Evolutionary conservation across 305 asterid genomes (phyloP), one percentile per base, ranked within the genome.

Genomic region (Petunia hybrid): DNA sequence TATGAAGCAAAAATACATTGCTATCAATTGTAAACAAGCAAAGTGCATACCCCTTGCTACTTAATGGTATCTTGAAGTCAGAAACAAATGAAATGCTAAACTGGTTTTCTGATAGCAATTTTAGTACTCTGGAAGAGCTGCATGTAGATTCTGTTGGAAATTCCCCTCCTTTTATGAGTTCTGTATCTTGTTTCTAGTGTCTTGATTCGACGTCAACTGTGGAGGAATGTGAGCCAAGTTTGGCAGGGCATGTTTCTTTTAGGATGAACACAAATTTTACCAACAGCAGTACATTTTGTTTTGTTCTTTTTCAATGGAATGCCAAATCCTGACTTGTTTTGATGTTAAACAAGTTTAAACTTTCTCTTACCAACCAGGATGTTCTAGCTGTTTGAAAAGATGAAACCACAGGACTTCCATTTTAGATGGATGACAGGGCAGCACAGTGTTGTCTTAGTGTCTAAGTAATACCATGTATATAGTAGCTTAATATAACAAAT

Each of bases 221-320:
- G n/a, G 36, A 73, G 78, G 46, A 73, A 51, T 73, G 78, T 51
- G 31, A 51, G 13, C 46, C 63, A 73, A 51, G 63, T 73, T 73
- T 51, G 12, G 46, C 63, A 73, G 63, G 63, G 78, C 14, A 51
- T 6, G 46, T 73, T 73, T 48, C 2, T 45, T 51, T 71, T 57
- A 48, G 63, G 78, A 73, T 38, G 46, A 51, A 56, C 63, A 36
- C 46, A 51, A 48, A 65, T 66, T n/a, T 73, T 60, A 38, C 53
- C 64, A 51, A 73, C 64, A 51, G 42, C 13, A 12, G 48, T 35
- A 73, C 43, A 51, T 73, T 73, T 43, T 51, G 64, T 73, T 51
- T 45, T 53, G 78, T 56, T 71, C 40, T 43, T 51, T 70, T 73
- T 73, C 13, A n/a, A 6, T 36, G 62, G 31, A 35, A 73, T 51